Conservation (phyloP, 345 rosid species). For the Syzygium jambos region DNA sequence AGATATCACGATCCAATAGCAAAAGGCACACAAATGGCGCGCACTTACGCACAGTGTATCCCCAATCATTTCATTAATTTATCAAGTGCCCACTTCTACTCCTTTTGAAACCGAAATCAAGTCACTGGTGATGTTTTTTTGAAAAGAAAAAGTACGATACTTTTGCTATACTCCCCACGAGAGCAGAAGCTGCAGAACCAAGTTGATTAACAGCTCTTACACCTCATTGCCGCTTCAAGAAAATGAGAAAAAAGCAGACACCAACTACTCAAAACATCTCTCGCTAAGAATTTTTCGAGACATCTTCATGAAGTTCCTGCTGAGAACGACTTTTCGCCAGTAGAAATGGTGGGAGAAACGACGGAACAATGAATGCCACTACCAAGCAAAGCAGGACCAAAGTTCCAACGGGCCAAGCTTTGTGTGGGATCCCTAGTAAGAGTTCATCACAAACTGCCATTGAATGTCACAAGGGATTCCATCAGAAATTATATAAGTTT, state of each 20-base stretch:
- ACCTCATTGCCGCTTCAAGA: neutral
- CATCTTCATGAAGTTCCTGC: neutral
- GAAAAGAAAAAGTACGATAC: neutral
- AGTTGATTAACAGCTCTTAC: neutral
- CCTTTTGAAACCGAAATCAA: neutral
- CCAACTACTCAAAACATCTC: neutral
- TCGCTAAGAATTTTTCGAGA: constrained; percentile 31
- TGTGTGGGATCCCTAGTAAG: constrained; percentile 55
- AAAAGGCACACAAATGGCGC: neutral
- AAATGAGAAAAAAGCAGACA: neutral
- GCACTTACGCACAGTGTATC: rapidly evolving
- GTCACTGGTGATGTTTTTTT: neutral
- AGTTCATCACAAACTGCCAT: constrained; percentile 77
- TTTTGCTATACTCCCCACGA: neutral
- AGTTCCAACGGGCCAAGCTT: constrained; percentile 61
- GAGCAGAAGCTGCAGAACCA: neutral
- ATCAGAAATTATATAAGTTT: neutral
- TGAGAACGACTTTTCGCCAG: constrained; percentile 16
- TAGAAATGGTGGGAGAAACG: constrained; percentile 43
- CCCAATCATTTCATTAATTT: neutral
- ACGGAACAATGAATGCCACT: constrained; percentile 40
- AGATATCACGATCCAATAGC: neutral
- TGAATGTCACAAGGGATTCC: too few relatives aligned
- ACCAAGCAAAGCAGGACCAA: constrained; percentile 52
- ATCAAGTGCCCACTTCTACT: neutral